phyloP scores from a whole-genome alignment of 345 rosid species.

The Iberis pinnata region DNA sequence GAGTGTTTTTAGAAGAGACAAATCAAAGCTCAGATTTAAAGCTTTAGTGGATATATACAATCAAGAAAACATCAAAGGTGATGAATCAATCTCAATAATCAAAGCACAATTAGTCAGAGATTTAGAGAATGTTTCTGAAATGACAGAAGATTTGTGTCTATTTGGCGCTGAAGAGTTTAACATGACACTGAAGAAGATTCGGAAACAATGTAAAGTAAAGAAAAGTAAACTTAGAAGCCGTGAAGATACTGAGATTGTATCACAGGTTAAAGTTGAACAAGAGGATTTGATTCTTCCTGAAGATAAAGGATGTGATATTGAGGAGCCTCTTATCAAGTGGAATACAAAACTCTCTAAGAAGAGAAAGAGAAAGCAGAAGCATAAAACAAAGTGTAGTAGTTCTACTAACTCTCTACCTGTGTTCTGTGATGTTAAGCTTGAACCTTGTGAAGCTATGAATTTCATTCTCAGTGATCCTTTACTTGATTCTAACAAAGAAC shows the following conservation, averaged over 20 bases:
- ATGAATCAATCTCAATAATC: conserved; percentile 16
- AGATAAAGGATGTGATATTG: conserved; percentile 40
- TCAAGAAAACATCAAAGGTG: conserved; percentile 1
- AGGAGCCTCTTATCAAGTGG: conserved; percentile 49
- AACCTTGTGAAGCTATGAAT: conserved; percentile 33
- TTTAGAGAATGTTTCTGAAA: conserved; percentile 6
- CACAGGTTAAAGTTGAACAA: conserved; percentile 21
- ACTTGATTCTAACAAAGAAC: conserved; percentile 17
- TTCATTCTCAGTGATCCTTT: conserved; percentile 18
- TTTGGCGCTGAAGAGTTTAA: conserved; percentile 26
- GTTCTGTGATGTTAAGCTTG: conserved; percentile 33
- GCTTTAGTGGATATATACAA: conserved; percentile 39
- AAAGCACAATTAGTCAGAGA: conserved; percentile 21
- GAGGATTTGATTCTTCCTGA: conserved; percentile 17
- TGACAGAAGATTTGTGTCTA: conserved; percentile 14
- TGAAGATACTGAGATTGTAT: conserved; percentile 16
- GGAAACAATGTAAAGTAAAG: conserved; percentile 44
- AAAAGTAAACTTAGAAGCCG: conserved; percentile 40
- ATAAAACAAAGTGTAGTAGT: conserved; percentile 12
- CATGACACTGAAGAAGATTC: conserved; percentile 49
- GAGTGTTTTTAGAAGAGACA: conserved; percentile 37
- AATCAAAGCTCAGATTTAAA: conserved; percentile 43
- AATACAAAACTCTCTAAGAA: conserved; percentile 39
- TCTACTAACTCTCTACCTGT: conserved; percentile 9
- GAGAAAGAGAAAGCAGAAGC: conserved; percentile 31